Base-by-base conservation (phyloP, 2,329 filamentous ascomycete species). In the Apiospora pterosperma region DNA sequence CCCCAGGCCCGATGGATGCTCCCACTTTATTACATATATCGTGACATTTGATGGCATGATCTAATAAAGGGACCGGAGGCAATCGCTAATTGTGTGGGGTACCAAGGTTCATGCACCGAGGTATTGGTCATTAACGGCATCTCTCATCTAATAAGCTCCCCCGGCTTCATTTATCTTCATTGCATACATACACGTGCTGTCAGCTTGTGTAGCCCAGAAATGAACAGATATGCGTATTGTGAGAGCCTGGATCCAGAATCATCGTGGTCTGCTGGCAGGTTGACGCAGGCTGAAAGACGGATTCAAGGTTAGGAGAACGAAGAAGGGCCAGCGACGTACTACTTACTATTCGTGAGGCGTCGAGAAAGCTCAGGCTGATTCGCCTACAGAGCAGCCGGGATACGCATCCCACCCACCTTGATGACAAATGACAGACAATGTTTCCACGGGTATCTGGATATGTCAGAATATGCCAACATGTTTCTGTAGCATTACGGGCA, bases 11-110 rank as follows among this genome's bases (percentile, higher is more conserved):
- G 48, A 55, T 55, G 48, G 28, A 55, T 55, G 48, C 48, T 55
- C 28, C 48, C 48, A 55, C 48, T 52, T 52, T 31, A 52, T 52
- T 52, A 11, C 48, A 55, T 55, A 55, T 55, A 55, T 55, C 48
- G 48, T 55, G 48, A 55, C 48, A 55, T 55, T 55, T 55, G 28
- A 55, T 55, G 48, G 48, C 48, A 55, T 55, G 48, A 55, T 21
- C 48, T 55, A 55, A 55, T 21, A 55, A 34, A 55, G 48, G 48
- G 48, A 55, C 25, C 48, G 48, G 48, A 55, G 34, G 48, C 48
- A 31, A 55, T 55, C 48, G 48, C 48, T 34, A 21, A 55, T n/a
- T 34, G 48, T 34, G 48, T 55, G 48, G 48, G 48, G 48, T 55
- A 55, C 28, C 48, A 31, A 34, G 25, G 25, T 55, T 55, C 25